phyloP scores from a whole-genome alignment of 768 basidiomycete species.

The Mycena belliarum region DNA sequence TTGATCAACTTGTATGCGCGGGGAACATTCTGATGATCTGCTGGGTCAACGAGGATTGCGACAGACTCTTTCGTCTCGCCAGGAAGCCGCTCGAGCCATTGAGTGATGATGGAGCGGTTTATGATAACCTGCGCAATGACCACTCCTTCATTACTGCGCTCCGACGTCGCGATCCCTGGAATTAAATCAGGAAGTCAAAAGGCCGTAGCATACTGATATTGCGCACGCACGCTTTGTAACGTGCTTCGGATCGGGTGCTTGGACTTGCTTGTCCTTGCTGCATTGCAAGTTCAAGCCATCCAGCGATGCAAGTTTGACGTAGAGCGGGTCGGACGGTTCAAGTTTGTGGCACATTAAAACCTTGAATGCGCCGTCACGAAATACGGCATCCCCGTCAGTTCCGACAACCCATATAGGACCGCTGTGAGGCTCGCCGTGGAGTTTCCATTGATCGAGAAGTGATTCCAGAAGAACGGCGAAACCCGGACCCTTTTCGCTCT shows the following conservation, averaged over 20 bases:
- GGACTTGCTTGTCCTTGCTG: neutral
- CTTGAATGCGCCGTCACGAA: neutral
- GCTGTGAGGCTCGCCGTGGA: neutral
- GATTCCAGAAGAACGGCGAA: neutral
- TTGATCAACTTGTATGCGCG: neutral
- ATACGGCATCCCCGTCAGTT: neutral
- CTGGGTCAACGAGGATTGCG: neutral
- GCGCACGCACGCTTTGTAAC: neutral
- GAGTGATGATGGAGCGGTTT: neutral
- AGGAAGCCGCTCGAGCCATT: neutral
- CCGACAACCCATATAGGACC: neutral
- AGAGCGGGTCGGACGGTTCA: neutral
- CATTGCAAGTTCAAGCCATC: neutral
- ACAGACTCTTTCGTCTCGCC: neutral
- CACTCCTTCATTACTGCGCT: neutral
- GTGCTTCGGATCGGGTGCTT: neutral
- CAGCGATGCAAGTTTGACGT: neutral
- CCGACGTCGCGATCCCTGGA: neutral
- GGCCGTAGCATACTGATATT: too few relatives aligned
- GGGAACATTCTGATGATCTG: conserved; percentile 2
- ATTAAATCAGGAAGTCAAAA: neutral
- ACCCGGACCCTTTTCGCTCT: conserved; percentile 6
- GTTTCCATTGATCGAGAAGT: neutral
- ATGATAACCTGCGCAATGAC: neutral
- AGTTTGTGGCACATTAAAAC: neutral